Evolutionary conservation across 768 basidiomycete genomes (phyloP), one percentile per base, ranked within the genome.

Genomic region (Agrocybe chaxingu): DNA sequence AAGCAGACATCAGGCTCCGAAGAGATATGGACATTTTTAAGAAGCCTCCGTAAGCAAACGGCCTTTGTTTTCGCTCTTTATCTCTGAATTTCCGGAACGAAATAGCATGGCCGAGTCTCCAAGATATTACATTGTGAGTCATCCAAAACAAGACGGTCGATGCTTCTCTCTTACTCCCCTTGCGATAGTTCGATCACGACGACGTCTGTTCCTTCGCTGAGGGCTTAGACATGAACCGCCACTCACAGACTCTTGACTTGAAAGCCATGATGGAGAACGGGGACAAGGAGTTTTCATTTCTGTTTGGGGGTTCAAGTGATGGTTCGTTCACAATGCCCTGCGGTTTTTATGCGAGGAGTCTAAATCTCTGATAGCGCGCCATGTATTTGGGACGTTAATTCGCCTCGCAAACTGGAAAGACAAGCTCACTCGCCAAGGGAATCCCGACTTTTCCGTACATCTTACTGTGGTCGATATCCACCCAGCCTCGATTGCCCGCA

Each of bases 241-340:
- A 38, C 24, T 12, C 30, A 9, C 12, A 11, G 7, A 18, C 40
- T 5, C 13, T 42, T 11, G 24, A 43, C 11, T 24, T 36, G 4
- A 34, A 37, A 16, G 16, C 16, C 33, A n/a, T 45, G 46, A 31
- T 33, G 6, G 35, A n/a, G 9, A 29, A 31, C 8, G 49, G 50
- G 37, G 29, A 53, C 13, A 29, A 34, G 36, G 6, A 38, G 13
- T 29, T 32, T 7, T 44, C 48, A 7, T 50, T 54, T 31, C 31
- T 54, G 18, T 54, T 54, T 34, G 53, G 53, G 4, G 53, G 53
- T 11, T 46, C 48, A 3, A 49, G 53, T 7, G 48, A 54, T 41
- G 31, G 49, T 50, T 4, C 16, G 44, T 50, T 7, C 16, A 16
- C 16, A 16, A n/a, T 18, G 9, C 7, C 41, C 9, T 34, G 9